Evolutionary conservation across 2,329 filamentous ascomycete genomes (phyloP), one percentile per base, ranked within the genome.

Genomic region (Neonectria punicea): DNA sequence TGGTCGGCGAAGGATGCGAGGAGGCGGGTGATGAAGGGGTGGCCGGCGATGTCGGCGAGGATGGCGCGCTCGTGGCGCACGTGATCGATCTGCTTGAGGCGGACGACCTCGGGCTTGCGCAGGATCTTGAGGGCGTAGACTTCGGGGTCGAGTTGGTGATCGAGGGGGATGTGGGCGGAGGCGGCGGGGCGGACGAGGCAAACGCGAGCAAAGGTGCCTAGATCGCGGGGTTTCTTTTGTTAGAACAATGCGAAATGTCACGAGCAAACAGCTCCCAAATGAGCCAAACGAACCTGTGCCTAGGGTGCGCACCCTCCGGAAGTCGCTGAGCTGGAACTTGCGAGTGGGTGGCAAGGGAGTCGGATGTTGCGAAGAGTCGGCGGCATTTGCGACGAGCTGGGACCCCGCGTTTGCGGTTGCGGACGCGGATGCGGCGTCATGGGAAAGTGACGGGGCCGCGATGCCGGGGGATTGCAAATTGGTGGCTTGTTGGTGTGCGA

Each of bases 61-160:
- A 95, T 90, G 67, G 89, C 87, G 72, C 92, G 90, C 83, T 96
- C 93, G 80, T 94, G 92, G 66, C 92, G 90, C 59, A 95, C 92
- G 79, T 96, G 93, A 80, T 95, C 92, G 71, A 95, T 90, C 76
- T 96, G 93, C 83, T 95, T 95, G 63, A 95, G 86, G 68, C 90
- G 90, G 77, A 96, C 91, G 49, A 96, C 90, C 74, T 90, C 86
- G 59, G 87, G 85, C 76, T 91, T 91, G 67, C 92, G 89, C 69
- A 95, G 80, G 61, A 94, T 93, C 84, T 95, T 95, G 74, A 95
- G 85, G 50, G 92, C 92, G 79, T 90, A 94, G n/a, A 94, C 91
- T 77, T 77, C 74, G 59, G 81, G 78, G 58, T 82, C 70, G 41
- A 73, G 70, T 43, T 78, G 74, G 44, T 74, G 73, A 39, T 79